Base-by-base conservation (phyloP, 495 filamentous ascomycete genomes). In the Penicillium paradoxum region DNA sequence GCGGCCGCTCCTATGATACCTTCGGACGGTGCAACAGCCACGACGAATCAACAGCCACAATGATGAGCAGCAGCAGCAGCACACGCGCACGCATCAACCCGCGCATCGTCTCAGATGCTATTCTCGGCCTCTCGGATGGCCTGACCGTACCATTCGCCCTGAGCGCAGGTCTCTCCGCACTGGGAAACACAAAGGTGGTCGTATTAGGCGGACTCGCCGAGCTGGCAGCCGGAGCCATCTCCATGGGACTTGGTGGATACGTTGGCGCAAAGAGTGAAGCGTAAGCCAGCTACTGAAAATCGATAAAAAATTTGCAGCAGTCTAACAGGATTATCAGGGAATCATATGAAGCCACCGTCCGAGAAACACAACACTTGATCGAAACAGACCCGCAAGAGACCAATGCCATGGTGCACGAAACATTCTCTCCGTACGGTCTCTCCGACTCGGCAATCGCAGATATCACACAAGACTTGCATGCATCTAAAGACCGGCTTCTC, bases 241-340 rank as follows among this genome's bases (percentile, higher is more conserved):
- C 76, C 22, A 82, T 82, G 78, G 79, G 78, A 1, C 53, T 81
- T 17, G 79, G 79, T 24, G 79, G 79, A 24, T 72, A 81, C 45
- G 78, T 92, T 2, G 85, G 85, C 2, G 84, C 87, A 0, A 82
- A 82, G 61, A 83, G 84, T 54, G 87, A 90, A 73, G 73, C 70
- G 76, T 85, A 71, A 65, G 78, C 11, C 2, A n/a, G 45, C 29
- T 54, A 59, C 45, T 15, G 4, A n/a, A 37, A 37, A 15, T 15
- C 34, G 63, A 52, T 3, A 29, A 52, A 4, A 32, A 40, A 6
- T 61, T 55, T 2, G 22, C 3, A n/a, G n/a, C n/a, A 18, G 27
- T 3, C 55, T 55, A 21, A 44, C 51, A 18, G 44, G 1, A 13
- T 33, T n/a, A 22, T 27, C 45, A 78, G 75, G 48, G 75, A 78